phyloP scores from a whole-genome alignment of 2,329 filamentous ascomycete species.

The Catunica adiposa region DNA sequence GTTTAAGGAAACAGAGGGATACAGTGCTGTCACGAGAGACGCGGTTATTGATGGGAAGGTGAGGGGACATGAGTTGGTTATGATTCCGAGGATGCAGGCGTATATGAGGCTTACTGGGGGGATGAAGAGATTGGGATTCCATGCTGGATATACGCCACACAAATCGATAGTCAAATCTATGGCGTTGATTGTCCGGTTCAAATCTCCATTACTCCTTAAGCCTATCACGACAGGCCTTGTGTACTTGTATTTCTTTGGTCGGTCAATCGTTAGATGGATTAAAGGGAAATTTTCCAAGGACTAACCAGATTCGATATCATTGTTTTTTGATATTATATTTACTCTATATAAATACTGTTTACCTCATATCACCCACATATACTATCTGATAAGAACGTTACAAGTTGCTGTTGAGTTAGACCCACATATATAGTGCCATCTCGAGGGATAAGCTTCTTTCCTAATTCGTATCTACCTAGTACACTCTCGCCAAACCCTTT shows the following conservation, averaged over 20 bases:
- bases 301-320: background rate
- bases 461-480: too few relatives aligned
- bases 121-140: constrained; percentile 22
- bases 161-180: background rate
- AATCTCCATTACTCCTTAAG: constrained; percentile 33
- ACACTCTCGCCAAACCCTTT: too few relatives aligned
- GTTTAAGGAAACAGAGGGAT: constrained; percentile 15
- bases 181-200: background rate
- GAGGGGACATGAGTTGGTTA: constrained; percentile 23
- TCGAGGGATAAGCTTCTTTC: too few relatives aligned
- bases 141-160: background rate
- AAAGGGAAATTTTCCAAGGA: background rate
- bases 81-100: constrained; percentile 23
- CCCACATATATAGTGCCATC: too few relatives aligned
- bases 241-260: background rate
- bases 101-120: constrained; percentile 25
- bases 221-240: constrained; percentile 7
- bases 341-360: background rate
- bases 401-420: background rate
- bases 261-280: background rate
- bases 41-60: constrained; percentile 22
- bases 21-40: too few relatives aligned
- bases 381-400: too few relatives aligned
- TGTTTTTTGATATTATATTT: background rate
- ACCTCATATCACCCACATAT: too few relatives aligned